Base-by-base conservation (phyloP, 257 asterid species). In the Prunella vulgaris region DNA sequence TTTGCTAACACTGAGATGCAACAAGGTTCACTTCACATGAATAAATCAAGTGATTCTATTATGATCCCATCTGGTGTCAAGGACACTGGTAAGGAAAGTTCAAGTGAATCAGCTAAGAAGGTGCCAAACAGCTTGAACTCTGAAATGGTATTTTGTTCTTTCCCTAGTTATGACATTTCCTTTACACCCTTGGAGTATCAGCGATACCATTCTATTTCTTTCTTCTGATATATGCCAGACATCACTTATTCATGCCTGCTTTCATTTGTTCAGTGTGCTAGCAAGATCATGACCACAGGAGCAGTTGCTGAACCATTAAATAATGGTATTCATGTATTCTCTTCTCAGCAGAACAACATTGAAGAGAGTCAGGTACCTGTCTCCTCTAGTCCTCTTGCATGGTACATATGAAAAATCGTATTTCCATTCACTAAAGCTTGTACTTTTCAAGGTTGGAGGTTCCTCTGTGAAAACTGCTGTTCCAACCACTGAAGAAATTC, bases 131-230 rank as follows among this genome's bases (percentile, higher is more conserved):
- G 54, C 73, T 66, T 61, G 44, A 79, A 49, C 57, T 62, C 78
- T 25, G 78, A 20, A 64, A 53, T 66, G 96, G 98, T 92, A 80
- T 56, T 69, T 71, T 68, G 25, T 68, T 54, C 9, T 27, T 17
- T 49, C 37, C 17, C 30, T 10, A 70, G 35, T 42, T 53, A 2
- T 37, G 37, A 44, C 30, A 46, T 53, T 6, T 9, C 37, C 17
- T 4, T 74, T 37, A 27, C 49, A 53, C 58, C 53, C 28, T 37
- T 8, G 10, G 15, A 40, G 5, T 40, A 40, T n/a, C 49, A 18
- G 68, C 15, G 27, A 20, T 54, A 24, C 1, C 25, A 59, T 51
- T 15, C 42, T 68, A 21, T 51, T 25, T 72, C 15, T 56, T 35
- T 61, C 22, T 42, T 18, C 18, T 21, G 69, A 37, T 68, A 62